These are phyloP conservation scores for Fomitopsis schrenkii DNA, from an alignment of 1,284 basidiomycete species.

Conservation along the genomic window DNA sequence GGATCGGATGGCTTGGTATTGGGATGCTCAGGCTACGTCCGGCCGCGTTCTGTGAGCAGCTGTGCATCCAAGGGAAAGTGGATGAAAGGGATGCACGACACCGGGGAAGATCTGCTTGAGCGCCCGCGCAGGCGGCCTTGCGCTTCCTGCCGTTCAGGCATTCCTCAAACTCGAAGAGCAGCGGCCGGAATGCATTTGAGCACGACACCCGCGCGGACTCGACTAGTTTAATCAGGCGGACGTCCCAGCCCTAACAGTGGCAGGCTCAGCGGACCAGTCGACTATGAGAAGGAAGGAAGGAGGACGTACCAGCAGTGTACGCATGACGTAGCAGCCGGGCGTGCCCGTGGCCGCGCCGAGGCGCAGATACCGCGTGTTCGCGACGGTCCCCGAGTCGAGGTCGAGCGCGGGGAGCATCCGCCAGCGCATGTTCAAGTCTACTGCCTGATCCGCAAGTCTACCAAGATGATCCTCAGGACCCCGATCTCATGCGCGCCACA, in stretches of 20 bases:
- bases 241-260: slow-evolving; percentile 81
- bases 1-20: slow-evolving; percentile 96
- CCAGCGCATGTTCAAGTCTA: slow-evolving; percentile 99
- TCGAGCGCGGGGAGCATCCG: slow-evolving; percentile 88
- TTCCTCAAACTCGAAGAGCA: slow-evolving; percentile 93
- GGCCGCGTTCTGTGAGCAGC: slow-evolving; percentile 51
- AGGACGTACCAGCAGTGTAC: slow-evolving; percentile 73
- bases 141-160: slow-evolving; percentile 91
- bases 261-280: neutral
- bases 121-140: slow-evolving; percentile 91
- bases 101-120: slow-evolving; percentile 92
- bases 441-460: slow-evolving; percentile 91
- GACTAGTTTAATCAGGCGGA: slow-evolving; percentile 89
- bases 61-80: neutral
- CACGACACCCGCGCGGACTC: slow-evolving; percentile 92
- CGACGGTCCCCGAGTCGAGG: slow-evolving; percentile 70
- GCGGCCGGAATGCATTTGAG: slow-evolving; percentile 96
- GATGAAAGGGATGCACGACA: slow-evolving; percentile 53
- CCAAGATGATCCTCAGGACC: neutral
- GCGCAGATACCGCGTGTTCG: slow-evolving; percentile 76
- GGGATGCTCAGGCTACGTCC: slow-evolving; percentile 82
- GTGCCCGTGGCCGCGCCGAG: slow-evolving; percentile 84
- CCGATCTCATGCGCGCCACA: no score
- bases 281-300: neutral
- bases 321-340: slow-evolving; percentile 92